Percentiles rank a stretch among this genome's conserved stretches.
Evolutionary conservation across 1,139 yeast genomes (phyloP).

Genomic region (Arxiozyma telluris): DNA sequence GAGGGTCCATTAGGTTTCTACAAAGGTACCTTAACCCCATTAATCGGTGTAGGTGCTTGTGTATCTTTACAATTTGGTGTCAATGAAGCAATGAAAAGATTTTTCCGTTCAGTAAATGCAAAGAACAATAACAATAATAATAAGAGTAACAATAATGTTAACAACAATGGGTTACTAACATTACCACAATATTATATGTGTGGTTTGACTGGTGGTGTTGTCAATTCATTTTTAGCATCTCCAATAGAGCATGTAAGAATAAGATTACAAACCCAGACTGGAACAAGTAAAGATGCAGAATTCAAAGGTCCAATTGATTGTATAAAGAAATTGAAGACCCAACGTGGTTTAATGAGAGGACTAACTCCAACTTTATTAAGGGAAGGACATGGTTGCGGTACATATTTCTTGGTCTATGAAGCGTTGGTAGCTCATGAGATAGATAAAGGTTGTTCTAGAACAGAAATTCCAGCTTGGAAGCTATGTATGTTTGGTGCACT

Average conservation of each 20-base stretch:
- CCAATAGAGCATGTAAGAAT: constrained; percentile 94
- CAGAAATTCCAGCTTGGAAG: constrained; percentile 76
- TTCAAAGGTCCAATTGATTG: constrained; percentile 80
- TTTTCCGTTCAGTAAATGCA: constrained; percentile 30
- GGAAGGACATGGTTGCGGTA: constrained; percentile 82
- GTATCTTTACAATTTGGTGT: constrained; percentile 82
- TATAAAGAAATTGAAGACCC: constrained; percentile 44
- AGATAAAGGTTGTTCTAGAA: constrained; percentile 40
- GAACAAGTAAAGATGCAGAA: constrained; percentile 32
- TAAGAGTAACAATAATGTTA: no score
- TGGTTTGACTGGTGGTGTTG: constrained; percentile 84
- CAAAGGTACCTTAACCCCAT: constrained; percentile 80
- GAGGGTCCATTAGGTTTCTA: constrained; percentile 81
- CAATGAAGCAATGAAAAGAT: constrained; percentile 86
- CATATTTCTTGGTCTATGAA: constrained; percentile 82
- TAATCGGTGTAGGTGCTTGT: constrained; percentile 90
- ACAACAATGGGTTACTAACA: constrained; percentile 22
- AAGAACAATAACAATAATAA: background rate
- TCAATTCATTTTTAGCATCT: constrained; percentile 77
- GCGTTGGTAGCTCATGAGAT: constrained; percentile 62
- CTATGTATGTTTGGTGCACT: constrained; percentile 75
- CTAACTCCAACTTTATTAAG: constrained; percentile 69
- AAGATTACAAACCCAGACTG: constrained; percentile 75
- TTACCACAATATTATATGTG: constrained; percentile 60
- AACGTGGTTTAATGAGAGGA: constrained; percentile 72